Conservation (phyloP, 805 yeast genomes). For the Candida pseudoglaebosa region DNA sequence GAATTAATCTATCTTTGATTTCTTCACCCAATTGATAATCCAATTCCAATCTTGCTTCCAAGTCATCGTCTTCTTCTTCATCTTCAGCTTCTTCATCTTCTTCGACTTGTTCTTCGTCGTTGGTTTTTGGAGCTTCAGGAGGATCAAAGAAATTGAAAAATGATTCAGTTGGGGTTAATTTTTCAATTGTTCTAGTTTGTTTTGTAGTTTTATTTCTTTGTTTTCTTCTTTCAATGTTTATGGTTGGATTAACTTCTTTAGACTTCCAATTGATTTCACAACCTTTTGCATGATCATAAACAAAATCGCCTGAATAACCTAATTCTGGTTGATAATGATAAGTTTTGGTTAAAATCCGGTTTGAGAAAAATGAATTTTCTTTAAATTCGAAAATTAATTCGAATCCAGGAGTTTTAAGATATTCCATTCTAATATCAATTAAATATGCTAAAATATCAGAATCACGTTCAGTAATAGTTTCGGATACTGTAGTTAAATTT, state of each 20-base stretch:
- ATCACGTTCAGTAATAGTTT: constrained; percentile 86
- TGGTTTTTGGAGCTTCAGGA: constrained; percentile 64
- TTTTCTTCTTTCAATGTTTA: constrained; percentile 86
- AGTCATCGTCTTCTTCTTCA: constrained; percentile 43
- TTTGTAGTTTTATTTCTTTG: constrained; percentile 96
- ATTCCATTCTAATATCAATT: constrained; percentile 70
- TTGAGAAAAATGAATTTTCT: constrained; percentile 71
- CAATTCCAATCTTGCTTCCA: constrained; percentile 80
- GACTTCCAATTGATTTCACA: constrained; percentile 78
- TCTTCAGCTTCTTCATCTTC: constrained; percentile 45
- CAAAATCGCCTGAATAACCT: constrained; percentile 93
- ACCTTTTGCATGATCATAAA: constrained; percentile 96
- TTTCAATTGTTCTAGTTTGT: constrained; percentile 93
- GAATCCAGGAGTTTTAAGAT: constrained; percentile 84
- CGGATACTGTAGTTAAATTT: constrained; percentile 75
- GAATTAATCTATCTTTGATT: constrained; percentile 90
- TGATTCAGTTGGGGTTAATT: constrained; percentile 88
- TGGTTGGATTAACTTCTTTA: constrained; percentile 78
- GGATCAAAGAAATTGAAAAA: constrained; percentile 96
- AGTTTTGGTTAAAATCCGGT: constrained; percentile 71
- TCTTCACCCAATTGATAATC: constrained; percentile 97
- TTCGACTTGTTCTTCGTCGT: constrained; percentile 48
- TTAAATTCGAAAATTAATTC: constrained; percentile 77
- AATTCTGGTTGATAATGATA: constrained; percentile 92
- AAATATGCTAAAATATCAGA: constrained; percentile 72